A percentile compares a stretch with the other conserved stretches of the same genome.
Conservation (phyloP, 2,329 filamentous ascomycete species). For the Colletotrichum sp. region DNA sequence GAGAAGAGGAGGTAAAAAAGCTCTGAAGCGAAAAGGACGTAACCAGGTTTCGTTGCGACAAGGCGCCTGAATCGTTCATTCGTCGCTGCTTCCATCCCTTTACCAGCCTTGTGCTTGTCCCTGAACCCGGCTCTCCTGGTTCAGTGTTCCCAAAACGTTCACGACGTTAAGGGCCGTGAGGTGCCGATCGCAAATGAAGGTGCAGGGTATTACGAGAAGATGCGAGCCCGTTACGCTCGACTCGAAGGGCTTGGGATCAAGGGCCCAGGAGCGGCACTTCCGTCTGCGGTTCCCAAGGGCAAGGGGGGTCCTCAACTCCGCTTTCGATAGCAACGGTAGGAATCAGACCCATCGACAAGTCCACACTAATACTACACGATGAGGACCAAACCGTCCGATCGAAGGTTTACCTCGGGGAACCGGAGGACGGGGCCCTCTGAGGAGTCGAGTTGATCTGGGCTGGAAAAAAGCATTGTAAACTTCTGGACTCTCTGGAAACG, state of each 20-base stretch:
- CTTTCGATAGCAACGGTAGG: neutral
- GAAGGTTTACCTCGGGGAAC: neutral
- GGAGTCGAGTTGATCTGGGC: neutral
- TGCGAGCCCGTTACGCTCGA: neutral
- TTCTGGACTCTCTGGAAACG: neutral
- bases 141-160: neutral
- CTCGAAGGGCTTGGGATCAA: neutral
- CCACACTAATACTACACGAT: neutral
- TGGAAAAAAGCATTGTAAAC: neutral
- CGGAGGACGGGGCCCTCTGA: neutral
- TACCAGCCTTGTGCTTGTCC: neutral
- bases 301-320: neutral
- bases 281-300: neutral
- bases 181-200: neutral
- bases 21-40: neutral
- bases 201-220: neutral
- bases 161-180: neutral
- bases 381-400: neutral
- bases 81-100: neutral
- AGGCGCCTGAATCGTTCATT: neutral
- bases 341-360: neutral
- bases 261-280: neutral
- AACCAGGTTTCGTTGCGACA: neutral
- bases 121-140: neutral
- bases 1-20: neutral